Percentiles rank a stretch among this genome's conserved stretches.
Evolutionary conservation across 1,284 basidiomycete genomes (phyloP).

Genomic region (Coriolopsis trogii): DNA sequence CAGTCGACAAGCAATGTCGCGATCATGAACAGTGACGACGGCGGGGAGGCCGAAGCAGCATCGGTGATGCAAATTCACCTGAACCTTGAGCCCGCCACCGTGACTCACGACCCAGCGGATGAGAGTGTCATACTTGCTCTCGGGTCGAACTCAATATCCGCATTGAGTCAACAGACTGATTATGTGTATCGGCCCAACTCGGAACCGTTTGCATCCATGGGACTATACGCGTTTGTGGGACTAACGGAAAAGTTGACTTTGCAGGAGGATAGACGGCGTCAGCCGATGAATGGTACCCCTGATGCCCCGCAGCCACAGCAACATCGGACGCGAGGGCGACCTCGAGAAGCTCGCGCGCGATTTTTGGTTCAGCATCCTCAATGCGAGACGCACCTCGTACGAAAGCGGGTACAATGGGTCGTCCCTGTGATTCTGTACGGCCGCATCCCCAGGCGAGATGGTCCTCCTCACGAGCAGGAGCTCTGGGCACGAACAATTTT

Average conservation of each 20-base stretch:
- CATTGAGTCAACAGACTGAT: neutral
- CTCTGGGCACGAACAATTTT: neutral
- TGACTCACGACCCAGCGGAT: neutral
- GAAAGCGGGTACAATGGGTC: neutral
- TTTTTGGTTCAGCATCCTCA: too few species aligned
- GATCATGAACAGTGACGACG: too few species aligned
- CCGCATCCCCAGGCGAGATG: neutral
- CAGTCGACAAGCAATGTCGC: too few species aligned
- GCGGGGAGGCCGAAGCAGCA: too few species aligned
- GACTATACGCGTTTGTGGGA: neutral
- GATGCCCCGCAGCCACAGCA: neutral
- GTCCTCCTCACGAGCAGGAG: neutral
- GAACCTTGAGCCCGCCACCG: neutral
- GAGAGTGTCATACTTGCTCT: neutral
- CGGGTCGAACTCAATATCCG: neutral
- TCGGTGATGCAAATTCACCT: too few species aligned
- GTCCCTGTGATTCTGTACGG: neutral
- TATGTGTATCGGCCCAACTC: neutral
- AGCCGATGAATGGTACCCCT: neutral
- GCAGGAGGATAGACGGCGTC: neutral
- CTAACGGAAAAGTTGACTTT: neutral
- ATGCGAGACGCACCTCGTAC: too few species aligned
- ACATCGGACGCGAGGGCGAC: too few species aligned
- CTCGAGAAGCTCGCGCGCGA: too few species aligned
- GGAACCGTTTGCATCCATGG: neutral